Evolutionary conservation across 352 stramenopile species (phyloP), one percentile per base, ranked within the genome.

Genomic region (Elongisporangium undulatum): DNA sequence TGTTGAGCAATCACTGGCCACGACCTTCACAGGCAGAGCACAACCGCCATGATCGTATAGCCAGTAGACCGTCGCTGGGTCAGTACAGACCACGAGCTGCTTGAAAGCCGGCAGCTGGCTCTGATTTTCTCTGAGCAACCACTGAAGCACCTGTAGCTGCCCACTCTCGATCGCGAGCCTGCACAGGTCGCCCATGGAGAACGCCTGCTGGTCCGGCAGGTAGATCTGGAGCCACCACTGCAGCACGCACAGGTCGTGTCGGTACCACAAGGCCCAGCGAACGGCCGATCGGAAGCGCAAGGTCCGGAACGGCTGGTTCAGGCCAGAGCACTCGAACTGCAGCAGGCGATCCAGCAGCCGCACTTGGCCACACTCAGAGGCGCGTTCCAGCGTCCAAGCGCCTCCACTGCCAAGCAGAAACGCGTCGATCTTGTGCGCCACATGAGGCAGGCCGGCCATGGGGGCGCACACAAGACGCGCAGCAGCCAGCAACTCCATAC

Each of bases 331-430:
- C 9, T 64, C 59, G 23, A 51, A 57, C 52, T 59, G 24, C 16
- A 59, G 64, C 6, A 75, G 64, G 22, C 65, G 68, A 56, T 72
- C 65, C 41, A 75, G 26, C 13, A 75, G 59, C 49, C 70, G 65
- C 52, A 72, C 51, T 49, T 73, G 66, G 13, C 56, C 55, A 26
- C 55, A 72, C 41, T 75, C 65, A 56, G 70, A 45, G 3, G 65
- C 68, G 60, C 72, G 68, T 3, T 65, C 65, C 51, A 68, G 52
- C 45, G 67, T 70, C 55, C 55, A 61, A 21, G 54, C 24, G 29
- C 29, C 29, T 59, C 54, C 54, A 50, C 21, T 56, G 50, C 53
- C 45, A 15, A 49, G 54, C 29, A 66, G 60, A 23, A 57, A 60
- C 29, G 49, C 54, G 54, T 59, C 55, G 17, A 66, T 41, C 12